Conservation (phyloP, 139 green algal species). For the Marvania coccoides region DNA sequence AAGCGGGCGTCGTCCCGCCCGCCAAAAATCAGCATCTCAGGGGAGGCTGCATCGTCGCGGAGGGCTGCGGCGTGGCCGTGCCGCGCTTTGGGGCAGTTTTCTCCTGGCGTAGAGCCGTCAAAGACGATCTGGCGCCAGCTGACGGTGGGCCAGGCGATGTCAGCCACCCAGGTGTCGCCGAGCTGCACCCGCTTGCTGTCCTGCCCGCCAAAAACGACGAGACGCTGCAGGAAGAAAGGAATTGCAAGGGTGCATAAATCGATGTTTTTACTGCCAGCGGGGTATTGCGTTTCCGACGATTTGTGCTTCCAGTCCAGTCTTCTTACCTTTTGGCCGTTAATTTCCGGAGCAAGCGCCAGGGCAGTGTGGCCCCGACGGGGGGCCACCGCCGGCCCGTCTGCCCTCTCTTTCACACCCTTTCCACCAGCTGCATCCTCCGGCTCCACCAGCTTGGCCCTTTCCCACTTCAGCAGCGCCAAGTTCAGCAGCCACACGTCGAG, state of each 20-base stretch:
- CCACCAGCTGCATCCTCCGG: neutral
- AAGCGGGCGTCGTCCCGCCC: neutral
- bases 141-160: neutral
- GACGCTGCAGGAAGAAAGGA: neutral
- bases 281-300: too few relatives aligned
- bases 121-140: neutral
- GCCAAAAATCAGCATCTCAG: constrained; percentile 11
- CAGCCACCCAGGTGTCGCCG: constrained; percentile 12
- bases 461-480: neutral
- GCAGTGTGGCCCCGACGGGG: too few relatives aligned
- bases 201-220: constrained; percentile 20
- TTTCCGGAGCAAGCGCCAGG: too few relatives aligned
- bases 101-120: neutral
- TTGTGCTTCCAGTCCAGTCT: too few relatives aligned
- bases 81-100: neutral
- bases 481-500: neutral
- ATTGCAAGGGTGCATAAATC: too few relatives aligned
- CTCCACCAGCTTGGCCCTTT: neutral
- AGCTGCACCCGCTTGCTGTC: neutral
- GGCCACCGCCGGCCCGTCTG: neutral
- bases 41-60: neutral
- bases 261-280: too few relatives aligned
- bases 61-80: constrained; percentile 8
- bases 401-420: neutral
- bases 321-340: too few relatives aligned